Conservation (phyloP, 2,329 filamentous ascomycete genomes). For the Colletotrichum sp. region DNA sequence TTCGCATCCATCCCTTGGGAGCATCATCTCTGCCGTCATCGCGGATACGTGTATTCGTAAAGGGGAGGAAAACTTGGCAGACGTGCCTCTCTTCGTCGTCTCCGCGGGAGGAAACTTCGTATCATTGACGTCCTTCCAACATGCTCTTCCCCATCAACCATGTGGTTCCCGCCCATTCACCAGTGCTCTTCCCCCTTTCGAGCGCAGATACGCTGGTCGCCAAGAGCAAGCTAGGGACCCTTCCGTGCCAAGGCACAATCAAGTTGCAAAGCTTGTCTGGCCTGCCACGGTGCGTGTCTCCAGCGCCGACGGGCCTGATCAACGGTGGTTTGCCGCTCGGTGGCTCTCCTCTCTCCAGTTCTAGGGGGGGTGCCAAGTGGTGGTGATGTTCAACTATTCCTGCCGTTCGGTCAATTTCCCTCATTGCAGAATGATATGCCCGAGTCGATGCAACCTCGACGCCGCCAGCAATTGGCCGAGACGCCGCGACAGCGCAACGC, state of each 20-base stretch:
- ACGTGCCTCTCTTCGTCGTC: background rate
- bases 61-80: background rate
- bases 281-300: background rate
- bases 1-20: background rate
- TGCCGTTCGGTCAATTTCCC: background rate
- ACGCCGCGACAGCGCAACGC: background rate
- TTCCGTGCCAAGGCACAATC: slow-evolving; percentile 14
- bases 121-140: background rate
- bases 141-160: background rate
- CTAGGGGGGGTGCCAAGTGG: background rate
- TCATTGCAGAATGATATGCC: background rate
- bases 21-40: background rate
- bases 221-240: slow-evolving; percentile 2
- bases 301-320: background rate
- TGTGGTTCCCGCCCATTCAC: background rate
- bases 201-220: background rate
- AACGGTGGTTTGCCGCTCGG: background rate
- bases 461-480: background rate
- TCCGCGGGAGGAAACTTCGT: background rate
- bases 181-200: background rate
- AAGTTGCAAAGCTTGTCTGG: slow-evolving; percentile 17
- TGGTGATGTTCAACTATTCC: background rate
- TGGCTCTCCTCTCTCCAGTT: background rate
- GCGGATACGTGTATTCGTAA: background rate
- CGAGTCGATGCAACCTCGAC: background rate